A percentile compares a stretch with the other conserved stretches of the same genome.
phyloP scores from a whole-genome alignment of 306 rosid genomes.

The Vicia villosa region DNA sequence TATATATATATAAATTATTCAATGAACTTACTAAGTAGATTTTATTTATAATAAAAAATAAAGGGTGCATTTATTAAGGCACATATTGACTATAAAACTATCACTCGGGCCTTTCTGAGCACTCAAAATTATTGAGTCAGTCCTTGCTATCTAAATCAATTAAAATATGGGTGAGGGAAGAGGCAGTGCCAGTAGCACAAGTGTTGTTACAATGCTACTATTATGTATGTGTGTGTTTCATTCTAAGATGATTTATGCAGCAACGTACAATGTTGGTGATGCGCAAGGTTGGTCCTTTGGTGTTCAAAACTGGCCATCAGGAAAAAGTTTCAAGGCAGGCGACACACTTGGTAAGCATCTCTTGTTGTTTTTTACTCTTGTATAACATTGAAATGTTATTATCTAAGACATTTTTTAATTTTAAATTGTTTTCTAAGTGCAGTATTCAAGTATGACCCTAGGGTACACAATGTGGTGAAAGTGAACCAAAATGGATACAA shows the following conservation, averaged over 20 bases:
- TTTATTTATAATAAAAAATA: too few relatives aligned
- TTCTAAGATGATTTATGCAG: conserved; percentile 7
- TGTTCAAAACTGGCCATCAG: background rate
- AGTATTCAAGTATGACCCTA: background rate
- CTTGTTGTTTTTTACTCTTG: too few relatives aligned
- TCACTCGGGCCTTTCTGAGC: background rate
- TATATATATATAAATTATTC: too few relatives aligned
- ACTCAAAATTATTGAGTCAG: background rate
- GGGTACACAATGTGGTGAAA: background rate
- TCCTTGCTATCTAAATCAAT: too few relatives aligned
- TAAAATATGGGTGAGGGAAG: background rate
- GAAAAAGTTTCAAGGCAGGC: background rate
- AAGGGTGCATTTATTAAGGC: too few relatives aligned
- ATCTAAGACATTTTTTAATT: too few relatives aligned
- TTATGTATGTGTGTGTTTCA: too few relatives aligned
- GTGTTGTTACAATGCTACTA: too few relatives aligned
- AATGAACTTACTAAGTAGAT: too few relatives aligned
- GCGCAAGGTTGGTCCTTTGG: background rate
- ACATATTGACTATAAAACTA: background rate
- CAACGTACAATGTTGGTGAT: background rate
- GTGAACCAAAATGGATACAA: background rate
- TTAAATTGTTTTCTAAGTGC: background rate
- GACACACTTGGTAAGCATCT: background rate
- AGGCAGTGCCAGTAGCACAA: conserved; percentile 37
- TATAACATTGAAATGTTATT: too few relatives aligned